Conservation (phyloP, 1,284 basidiomycete genomes). For the Pseudozyma tsukubaensis region DNA sequence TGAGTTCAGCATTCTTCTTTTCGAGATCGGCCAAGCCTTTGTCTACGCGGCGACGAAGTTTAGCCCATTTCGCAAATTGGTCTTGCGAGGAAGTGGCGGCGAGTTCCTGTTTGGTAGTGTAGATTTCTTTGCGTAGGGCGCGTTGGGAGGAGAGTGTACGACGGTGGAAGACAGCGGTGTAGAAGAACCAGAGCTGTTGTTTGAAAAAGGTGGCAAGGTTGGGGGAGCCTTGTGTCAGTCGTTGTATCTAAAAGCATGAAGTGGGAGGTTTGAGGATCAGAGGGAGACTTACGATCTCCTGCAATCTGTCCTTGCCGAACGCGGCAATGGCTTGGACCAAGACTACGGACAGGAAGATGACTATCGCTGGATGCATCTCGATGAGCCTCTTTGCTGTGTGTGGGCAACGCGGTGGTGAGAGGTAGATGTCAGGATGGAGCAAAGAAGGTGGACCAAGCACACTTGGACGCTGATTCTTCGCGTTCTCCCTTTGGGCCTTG, state of each 20-base stretch:
- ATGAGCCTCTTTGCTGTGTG: not conserved
- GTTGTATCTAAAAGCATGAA: not conserved
- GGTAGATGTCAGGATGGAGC: constrained; percentile 1
- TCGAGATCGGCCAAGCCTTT: constrained; percentile 94
- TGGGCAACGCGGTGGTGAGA: not conserved
- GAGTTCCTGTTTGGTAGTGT: constrained; percentile 83
- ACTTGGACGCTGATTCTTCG: constrained; percentile 13
- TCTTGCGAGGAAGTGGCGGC: constrained; percentile 92
- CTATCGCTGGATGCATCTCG: constrained; percentile 58
- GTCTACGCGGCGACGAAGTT: constrained; percentile 87
- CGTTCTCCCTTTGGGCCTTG: not conserved
- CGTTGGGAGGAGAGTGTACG: constrained; percentile 35
- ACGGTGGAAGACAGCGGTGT: constrained; percentile 47
- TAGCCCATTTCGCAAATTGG: constrained; percentile 99
- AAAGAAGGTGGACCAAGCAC: constrained; percentile 25
- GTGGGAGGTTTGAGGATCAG: not conserved
- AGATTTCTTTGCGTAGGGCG: constrained; percentile 51
- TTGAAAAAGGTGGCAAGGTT: too few species aligned
- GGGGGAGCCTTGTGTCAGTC: constrained; percentile 1
- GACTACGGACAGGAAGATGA: constrained; percentile 52
- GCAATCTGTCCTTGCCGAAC: constrained; percentile 49
- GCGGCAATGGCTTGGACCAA: constrained; percentile 34
- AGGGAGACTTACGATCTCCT: constrained; percentile 27
- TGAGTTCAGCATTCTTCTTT: constrained; percentile 74
- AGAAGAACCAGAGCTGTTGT: constrained; percentile 31